A percentile compares a stretch with the other conserved stretches of the same genome.
Conservation (phyloP, 2,329 filamentous ascomycete genomes). For the Diaporthe sp. region DNA sequence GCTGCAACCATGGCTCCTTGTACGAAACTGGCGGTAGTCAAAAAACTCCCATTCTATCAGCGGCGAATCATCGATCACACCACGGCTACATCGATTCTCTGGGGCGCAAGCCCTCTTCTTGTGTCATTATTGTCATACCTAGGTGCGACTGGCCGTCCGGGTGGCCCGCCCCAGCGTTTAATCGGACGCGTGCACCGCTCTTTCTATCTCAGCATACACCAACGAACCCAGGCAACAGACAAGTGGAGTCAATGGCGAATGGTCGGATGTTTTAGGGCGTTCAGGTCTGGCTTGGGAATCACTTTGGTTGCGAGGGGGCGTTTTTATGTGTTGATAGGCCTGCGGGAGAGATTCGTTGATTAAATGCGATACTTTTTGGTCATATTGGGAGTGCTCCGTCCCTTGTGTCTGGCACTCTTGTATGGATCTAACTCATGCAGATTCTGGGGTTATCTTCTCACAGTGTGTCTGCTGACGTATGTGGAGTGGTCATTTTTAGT, state of each 20-base stretch:
- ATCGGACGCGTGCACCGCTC: not conserved
- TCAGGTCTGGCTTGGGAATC: not conserved
- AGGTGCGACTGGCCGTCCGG: not conserved
- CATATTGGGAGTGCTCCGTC: not conserved
- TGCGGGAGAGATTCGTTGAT: not conserved
- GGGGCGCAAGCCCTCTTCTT: not conserved
- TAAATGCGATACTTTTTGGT: not conserved
- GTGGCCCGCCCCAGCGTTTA: too few species aligned
- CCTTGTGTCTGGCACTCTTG: too few species aligned
- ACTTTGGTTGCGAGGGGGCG: not conserved
- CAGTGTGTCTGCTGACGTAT: too few species aligned
- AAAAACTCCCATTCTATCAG: not conserved
- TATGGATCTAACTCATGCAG: too few species aligned
- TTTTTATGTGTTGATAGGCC: not conserved
- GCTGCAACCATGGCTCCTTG: not conserved
- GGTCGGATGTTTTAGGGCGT: not conserved
- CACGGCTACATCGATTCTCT: not conserved
- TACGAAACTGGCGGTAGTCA: not conserved
- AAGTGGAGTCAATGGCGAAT: not conserved
- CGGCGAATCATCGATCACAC: not conserved
- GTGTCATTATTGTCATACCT: not conserved
- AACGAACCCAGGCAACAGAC: not conserved
- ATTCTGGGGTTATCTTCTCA: too few species aligned
- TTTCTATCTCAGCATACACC: not conserved
- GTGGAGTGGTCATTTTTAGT: too few species aligned